A percentile compares a stretch with the other conserved stretches of the same genome.
Conservation (phyloP, 805 yeast genomes). For the Hanseniaspora occidentalis region DNA sequence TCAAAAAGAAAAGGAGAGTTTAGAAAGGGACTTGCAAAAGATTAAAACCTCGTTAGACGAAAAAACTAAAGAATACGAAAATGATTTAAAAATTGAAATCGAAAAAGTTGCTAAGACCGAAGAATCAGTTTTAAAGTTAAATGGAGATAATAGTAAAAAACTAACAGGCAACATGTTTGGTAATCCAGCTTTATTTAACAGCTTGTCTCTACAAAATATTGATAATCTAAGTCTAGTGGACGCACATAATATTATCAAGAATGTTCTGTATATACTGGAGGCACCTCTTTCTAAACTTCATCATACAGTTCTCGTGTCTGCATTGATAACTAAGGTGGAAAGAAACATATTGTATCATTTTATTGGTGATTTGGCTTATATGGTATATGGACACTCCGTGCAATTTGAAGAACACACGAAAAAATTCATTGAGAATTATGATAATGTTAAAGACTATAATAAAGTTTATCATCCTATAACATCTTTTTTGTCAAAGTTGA, state of each 20-base stretch:
- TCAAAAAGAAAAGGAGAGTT: no score
- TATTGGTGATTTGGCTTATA: conserved; percentile 21
- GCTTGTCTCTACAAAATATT: conserved; percentile 19
- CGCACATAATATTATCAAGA: conserved; percentile 26
- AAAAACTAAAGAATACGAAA: no score
- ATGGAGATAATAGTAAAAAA: no score
- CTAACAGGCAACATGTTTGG: no score
- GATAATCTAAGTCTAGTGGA: conserved; percentile 19
- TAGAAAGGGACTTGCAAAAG: no score
- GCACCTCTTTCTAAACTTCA: conserved; percentile 22
- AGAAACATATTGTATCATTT: conserved; percentile 21
- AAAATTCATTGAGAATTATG: conserved; percentile 1
- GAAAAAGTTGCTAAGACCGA: no score
- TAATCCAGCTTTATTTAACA: no score
- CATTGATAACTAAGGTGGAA: conserved; percentile 16
- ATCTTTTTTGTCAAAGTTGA: no score
- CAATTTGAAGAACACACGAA: conserved; percentile 14
- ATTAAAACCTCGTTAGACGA: no score
- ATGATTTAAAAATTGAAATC: no score
- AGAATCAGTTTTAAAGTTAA: no score
- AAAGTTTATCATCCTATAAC: not conserved
- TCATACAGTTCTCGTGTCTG: conserved; percentile 18
- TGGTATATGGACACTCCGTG: conserved; percentile 21
- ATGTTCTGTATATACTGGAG: conserved; percentile 21
- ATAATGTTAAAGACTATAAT: not conserved